Evolutionary conservation across 2,329 filamentous ascomycete genomes (phyloP).

Genomic region (Xylariaceae sp.): DNA sequence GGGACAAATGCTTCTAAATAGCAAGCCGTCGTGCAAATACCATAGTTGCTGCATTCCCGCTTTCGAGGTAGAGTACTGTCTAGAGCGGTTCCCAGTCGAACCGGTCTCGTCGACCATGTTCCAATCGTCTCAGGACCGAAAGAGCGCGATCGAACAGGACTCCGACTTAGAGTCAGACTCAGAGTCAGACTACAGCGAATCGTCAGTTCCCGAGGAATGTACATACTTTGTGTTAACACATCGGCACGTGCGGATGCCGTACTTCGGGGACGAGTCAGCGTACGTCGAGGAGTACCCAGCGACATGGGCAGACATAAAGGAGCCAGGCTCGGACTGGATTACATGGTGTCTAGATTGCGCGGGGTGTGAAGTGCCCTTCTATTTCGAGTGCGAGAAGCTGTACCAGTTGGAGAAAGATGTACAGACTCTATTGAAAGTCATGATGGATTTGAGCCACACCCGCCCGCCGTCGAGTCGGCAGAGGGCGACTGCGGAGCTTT

Average conservation of each 20-base stretch:
- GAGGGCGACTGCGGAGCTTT: neutral
- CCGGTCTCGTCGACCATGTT: too few relatives aligned
- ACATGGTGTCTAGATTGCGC: constrained; percentile 10
- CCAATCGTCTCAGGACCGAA: too few relatives aligned
- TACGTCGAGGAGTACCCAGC: constrained; percentile 2
- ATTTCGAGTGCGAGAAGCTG: constrained; percentile 15
- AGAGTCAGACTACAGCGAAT: neutral
- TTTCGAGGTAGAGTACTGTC: neutral
- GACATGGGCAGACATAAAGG: constrained; percentile 19
- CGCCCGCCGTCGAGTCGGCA: neutral
- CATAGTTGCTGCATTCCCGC: constrained; percentile 30
- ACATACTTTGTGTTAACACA: constrained; percentile 23
- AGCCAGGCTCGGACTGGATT: neutral
- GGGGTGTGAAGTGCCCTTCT: neutral
- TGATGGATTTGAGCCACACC: constrained; percentile 5
- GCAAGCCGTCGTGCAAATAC: constrained; percentile 17
- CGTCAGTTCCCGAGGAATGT: constrained; percentile 27
- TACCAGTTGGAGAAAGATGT: constrained; percentile 16
- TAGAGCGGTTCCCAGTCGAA: too few relatives aligned
- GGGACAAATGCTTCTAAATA: neutral
- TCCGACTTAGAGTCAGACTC: neutral
- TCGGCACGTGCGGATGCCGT: constrained; percentile 21
- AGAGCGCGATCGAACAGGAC: neutral
- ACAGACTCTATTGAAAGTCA: neutral
- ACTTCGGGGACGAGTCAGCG: constrained; percentile 17